These are phyloP conservation scores for Cyberlindnera americana DNA, from an alignment of 805 yeast genomes.

Conservation along the genomic window DNA sequence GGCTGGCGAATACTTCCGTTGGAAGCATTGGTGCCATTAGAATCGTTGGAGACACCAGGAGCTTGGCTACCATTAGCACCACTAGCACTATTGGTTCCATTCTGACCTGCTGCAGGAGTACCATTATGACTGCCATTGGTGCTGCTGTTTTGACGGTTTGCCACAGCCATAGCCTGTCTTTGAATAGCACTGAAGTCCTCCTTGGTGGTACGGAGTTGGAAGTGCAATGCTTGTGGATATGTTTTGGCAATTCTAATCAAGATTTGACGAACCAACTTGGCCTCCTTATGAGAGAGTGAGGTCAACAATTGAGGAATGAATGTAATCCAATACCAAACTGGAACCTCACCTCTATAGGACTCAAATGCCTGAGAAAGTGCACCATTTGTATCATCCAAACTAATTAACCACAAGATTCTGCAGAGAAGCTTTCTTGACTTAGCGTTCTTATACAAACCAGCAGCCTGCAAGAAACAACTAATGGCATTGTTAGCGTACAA, in stretches of 20 bases:
- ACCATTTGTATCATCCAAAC: slow-evolving; percentile 83
- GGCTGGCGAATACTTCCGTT: slow-evolving; percentile 56
- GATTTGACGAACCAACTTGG: slow-evolving; percentile 81
- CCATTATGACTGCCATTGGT: slow-evolving; percentile 1
- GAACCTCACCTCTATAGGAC: slow-evolving; percentile 90
- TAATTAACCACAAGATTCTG: slow-evolving; percentile 87
- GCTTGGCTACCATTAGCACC: not conserved
- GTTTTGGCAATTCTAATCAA: slow-evolving; percentile 90
- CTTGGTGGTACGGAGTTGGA: slow-evolving; percentile 90
- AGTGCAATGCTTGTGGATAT: slow-evolving; percentile 96
- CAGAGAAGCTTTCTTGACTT: slow-evolving; percentile 86
- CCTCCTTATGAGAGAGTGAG: slow-evolving; percentile 87
- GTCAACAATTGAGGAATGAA: slow-evolving; percentile 92
- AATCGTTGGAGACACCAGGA: not conserved
- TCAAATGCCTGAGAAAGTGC: slow-evolving; percentile 85
- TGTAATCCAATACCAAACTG: slow-evolving; percentile 99
- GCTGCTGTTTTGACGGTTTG: slow-evolving; percentile 29
- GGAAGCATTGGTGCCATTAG: slow-evolving; percentile 3
- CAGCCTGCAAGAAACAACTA: slow-evolving; percentile 95
- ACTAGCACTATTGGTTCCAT: slow-evolving; percentile 3
- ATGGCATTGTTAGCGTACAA: slow-evolving; percentile 89
- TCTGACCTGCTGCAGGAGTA: slow-evolving; percentile 3
- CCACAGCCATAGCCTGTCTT: slow-evolving; percentile 60
- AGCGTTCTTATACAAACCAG: slow-evolving; percentile 90
- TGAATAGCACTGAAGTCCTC: slow-evolving; percentile 90